Conservation (phyloP, 2,329 filamentous ascomycete genomes). For the Corinectria fuckeliana region DNA sequence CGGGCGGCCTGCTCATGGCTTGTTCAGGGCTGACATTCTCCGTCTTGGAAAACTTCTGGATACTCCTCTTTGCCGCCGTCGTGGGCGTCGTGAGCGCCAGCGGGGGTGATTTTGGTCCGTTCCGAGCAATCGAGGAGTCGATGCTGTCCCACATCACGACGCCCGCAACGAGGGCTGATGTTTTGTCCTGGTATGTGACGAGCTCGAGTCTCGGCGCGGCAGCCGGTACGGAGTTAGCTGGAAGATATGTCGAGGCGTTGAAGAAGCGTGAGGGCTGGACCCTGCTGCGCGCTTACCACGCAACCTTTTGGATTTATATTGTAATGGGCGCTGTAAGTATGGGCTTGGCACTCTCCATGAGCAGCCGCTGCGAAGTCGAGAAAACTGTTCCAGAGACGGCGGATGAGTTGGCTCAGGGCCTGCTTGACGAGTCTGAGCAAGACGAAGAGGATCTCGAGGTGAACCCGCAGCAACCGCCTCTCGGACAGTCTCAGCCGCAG, state of each 20-base stretch:
- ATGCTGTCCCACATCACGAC: slow-evolving; percentile 66
- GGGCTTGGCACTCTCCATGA: slow-evolving; percentile 53
- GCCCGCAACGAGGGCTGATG: slow-evolving; percentile 61
- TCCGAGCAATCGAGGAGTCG: slow-evolving; percentile 71
- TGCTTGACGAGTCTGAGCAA: slow-evolving; percentile 33
- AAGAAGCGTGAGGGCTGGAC: slow-evolving; percentile 55
- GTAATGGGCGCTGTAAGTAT: slow-evolving; percentile 61
- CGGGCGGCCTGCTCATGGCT: slow-evolving; percentile 63
- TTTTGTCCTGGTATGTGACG: slow-evolving; percentile 72
- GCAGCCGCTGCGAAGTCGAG: slow-evolving; percentile 57
- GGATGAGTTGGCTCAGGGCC: slow-evolving; percentile 30
- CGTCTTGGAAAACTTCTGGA: slow-evolving; percentile 63
- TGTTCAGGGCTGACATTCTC: slow-evolving; percentile 62
- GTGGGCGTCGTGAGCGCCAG: slow-evolving; percentile 67
- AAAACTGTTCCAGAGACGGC: slow-evolving; percentile 27
- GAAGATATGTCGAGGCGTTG: slow-evolving; percentile 57
- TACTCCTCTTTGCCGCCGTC: slow-evolving; percentile 63
- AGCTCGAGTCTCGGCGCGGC: slow-evolving; percentile 62
- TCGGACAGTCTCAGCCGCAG: slow-evolving; percentile 28
- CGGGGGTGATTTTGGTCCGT: slow-evolving; percentile 72
- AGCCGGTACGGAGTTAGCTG: slow-evolving; percentile 59
- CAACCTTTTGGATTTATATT: slow-evolving; percentile 64
- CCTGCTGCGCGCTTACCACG: slow-evolving; percentile 60
- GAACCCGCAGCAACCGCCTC: slow-evolving; percentile 16
- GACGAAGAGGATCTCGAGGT: slow-evolving; percentile 17